Conservation (phyloP, 805 yeast species). For the Sporopachydermia quercuum region DNA sequence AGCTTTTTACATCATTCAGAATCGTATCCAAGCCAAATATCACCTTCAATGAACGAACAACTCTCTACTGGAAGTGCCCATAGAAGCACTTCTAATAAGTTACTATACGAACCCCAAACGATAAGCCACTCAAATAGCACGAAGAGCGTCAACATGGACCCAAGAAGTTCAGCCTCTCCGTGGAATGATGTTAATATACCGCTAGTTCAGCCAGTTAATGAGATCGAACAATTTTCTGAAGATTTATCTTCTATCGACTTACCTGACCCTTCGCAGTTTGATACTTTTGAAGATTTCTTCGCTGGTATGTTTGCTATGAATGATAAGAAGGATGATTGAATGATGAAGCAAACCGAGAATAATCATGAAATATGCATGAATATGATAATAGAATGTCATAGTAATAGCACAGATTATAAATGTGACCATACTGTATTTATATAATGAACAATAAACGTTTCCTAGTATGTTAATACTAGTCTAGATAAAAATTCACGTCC, state of each 20-base stretch:
- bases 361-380: no score
- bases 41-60: neutral
- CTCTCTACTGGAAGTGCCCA: neutral
- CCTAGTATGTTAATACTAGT: no score
- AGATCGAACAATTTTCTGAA: conserved; percentile 5
- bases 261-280: conserved; percentile 35
- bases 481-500: no score
- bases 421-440: no score
- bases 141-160: no score
- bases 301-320: conserved; percentile 24
- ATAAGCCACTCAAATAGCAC: neutral
- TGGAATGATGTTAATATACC: conserved; percentile 6
- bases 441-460: no score
- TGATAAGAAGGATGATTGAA: neutral
- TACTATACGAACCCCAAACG: neutral
- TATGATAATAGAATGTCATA: no score
- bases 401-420: no score
- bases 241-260: conserved; percentile 13
- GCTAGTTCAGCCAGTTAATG: conserved; percentile 4
- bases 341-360: no score
- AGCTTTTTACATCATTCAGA: neutral
- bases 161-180: neutral
- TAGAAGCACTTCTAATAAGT: no score
- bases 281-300: conserved; percentile 42
- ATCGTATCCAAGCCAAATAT: neutral